Base-by-base conservation (phyloP, 371 early-diverging fungal genomes). In the Haplosporangium sp. region DNA sequence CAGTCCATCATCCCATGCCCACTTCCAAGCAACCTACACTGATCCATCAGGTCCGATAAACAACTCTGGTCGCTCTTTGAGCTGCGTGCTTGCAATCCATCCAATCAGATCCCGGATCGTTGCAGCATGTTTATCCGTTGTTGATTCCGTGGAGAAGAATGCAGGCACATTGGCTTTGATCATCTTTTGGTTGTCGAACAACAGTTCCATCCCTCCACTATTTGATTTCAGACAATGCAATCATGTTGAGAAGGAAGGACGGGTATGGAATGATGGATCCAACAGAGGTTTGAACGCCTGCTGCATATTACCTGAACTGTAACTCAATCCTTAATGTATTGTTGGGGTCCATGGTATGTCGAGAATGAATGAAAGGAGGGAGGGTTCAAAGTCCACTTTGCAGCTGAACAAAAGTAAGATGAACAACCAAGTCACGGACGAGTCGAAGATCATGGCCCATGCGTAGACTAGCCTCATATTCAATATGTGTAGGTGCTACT, bases 141-240 rank as follows among this genome's bases (percentile, higher is more conserved):
- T 21, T 47, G 21, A 41, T 5, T 56, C 61, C 12, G 14, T 12
- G 36, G 76, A 62, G 41, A 76, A 75, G 38, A 55, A 62, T 1
- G 84, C 80, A 7, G 94, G 92, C 12, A 95, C 73, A 1, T 75
- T 72, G 45, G 91, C 63, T 1, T 70, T 82, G 46, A 90, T 86
- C 37, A 87, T 74, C 64, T 89, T 90, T 47, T 86, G 80, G 73
- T 94, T 91, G 77, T 92, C 86, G 71, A 98, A 96, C 52, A 98
- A 85, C 54, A 95, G 86, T 82, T 98, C 99, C 92, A 96, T 92
- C 37, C 99, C 98, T 36, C 98, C 97, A 80, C 94, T 94, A 77
- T 59, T 42, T 4, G 16, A 37, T 8, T 23, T 36, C 38, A 16
- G 16, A 46, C 13, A 23, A 20, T n/a, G 80, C 81, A 38, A 7